Base-by-base conservation (phyloP, 441 rosid species). In the Eutrema salsugineum region DNA sequence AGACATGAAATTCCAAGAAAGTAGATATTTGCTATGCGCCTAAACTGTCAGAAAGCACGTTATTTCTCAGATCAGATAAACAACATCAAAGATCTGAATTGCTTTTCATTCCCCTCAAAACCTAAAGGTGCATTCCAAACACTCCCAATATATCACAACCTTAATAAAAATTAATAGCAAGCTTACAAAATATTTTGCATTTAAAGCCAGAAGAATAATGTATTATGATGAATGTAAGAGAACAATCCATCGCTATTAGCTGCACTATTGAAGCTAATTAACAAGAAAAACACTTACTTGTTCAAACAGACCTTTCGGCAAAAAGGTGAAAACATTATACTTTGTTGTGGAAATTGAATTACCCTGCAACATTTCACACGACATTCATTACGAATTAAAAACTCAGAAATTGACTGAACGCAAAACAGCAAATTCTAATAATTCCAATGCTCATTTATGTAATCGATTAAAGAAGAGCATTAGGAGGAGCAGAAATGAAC, bases 21-120 rank as follows among this genome's bases (percentile, higher is more conserved):
- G 87, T 93, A 95, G 64, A 87, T 80, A 75, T 93, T 95, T 44
- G 98, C 99, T 70, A 95, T 97, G 83, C 99, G 97, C 85, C 99
- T 91, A 83, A 93, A 95, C 99, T 95, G 98, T 82, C 85, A 88
- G 70, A 62, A 76, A 77, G 78, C 11, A 83, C 16, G 20, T 59
- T 60, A 50, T 55, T 75, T 83, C 63, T 81, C 82, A 84, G 83
- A 72, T 75, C 68, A 67, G 69, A 47, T 70, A 32, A 30, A 48
- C 17, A 66, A 38, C 61, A 57, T 15, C 43, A 65, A 51, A 64
- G 24, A 49, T 8, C 3, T 14, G 73, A 56, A 35, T 56, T 14
- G 22, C 33, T 20, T 33, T 57, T 15, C 56, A 20, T 68, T 68
- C 46, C 47, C 16, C 38, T 32, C 27, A 57, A 8, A 63, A 54